Evolutionary conservation across 345 rosid genomes (phyloP), one percentile per base, ranked within the genome.

Genomic region (Hypericum androsaemum): DNA sequence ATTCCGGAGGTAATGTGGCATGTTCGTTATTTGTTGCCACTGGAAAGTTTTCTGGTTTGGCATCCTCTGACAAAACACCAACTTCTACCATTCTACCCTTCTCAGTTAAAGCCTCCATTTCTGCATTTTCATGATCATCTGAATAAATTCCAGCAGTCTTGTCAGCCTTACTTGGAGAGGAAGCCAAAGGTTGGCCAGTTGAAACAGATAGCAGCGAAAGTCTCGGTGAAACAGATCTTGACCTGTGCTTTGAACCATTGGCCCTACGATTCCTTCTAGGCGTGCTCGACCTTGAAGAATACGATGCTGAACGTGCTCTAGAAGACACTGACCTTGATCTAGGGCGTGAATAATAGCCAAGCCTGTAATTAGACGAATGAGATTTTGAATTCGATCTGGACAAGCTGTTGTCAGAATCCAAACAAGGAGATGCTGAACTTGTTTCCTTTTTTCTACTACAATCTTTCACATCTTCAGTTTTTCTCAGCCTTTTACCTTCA

Each of bases 151-250:
- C 17, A 53, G 7, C 42, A 61, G 50, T 60, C 47, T 52, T 6
- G 50, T 43, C 65, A 51, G 17, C 63, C 57, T 65, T 68, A 13
- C 59, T 56, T 54, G 66, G 64, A 15, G 64, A 60, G 40, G 72
- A 63, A 7, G 58, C 68, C 55, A 55, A 54, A 53, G 66, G 51
- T 22, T 3, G 52, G 42, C 56, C 58, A 58, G n/a, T 39, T 39
- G 72, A 63, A 40, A 43, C 64, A 44, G 66, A 65, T 47, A 63
- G 57, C 32, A 73, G 57, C 53, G 63, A 54, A 9, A 59, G 53
- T 53, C 54, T 38, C 17, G 45, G 60, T 41, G 71, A 63, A 57
- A 48, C 50, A 13, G 42, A 66, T 14, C 70, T 66, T 47, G 62
- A 61, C 50, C 38, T 57, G 11, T 65, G 60, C 4, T 22, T 22